phyloP scores from a whole-genome alignment of 768 basidiomycete species.

The Suillus cothurnatus region DNA sequence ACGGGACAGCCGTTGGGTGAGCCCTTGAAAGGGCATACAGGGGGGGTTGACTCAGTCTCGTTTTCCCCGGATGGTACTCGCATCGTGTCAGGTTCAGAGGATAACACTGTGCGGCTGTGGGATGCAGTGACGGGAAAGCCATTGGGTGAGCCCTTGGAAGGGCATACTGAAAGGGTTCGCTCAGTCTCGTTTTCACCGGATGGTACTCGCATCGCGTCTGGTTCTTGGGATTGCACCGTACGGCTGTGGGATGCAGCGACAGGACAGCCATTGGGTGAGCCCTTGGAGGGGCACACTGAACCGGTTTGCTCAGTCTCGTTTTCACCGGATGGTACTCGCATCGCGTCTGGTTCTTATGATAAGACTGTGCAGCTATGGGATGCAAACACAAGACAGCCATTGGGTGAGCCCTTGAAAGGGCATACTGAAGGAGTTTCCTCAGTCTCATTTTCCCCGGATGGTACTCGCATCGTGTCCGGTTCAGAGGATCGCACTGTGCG shows the following conservation, averaged over 20 bases:
- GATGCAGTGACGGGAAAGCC: too few species aligned
- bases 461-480: neutral
- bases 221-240: neutral
- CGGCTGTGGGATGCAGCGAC: neutral
- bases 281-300: neutral
- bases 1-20: too few species aligned
- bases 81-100: too few species aligned
- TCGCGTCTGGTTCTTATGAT: neutral
- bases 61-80: too few species aligned
- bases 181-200: too few species aligned
- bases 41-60: too few species aligned
- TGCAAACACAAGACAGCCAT: neutral
- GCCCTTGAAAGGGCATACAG: too few species aligned
- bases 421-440: conserved; percentile 14
- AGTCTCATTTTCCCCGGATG: conserved; percentile 18
- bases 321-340: neutral
- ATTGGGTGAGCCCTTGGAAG: too few species aligned
- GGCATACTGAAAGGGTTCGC: too few species aligned
- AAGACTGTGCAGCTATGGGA: neutral
- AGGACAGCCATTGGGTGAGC: neutral
- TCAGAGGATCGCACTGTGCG: neutral
- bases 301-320: neutral
- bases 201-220: neutral
- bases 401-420: conserved; percentile 10
- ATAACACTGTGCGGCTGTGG: too few species aligned